These are phyloP conservation scores for Populus hybrid DNA, from an alignment of 441 rosid genomes.

Conservation along the genomic window DNA sequence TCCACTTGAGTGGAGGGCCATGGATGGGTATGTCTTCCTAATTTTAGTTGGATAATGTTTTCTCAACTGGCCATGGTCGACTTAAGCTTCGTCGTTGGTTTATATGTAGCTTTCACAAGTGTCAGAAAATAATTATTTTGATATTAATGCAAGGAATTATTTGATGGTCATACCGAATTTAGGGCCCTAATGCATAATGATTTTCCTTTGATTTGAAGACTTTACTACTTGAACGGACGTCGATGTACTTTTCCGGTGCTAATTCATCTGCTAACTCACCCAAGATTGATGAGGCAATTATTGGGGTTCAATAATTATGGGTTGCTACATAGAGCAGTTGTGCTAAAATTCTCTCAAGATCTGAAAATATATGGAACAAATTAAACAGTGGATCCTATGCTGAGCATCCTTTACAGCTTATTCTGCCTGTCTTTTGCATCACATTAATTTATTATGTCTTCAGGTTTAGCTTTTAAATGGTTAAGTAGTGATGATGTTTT, in stretches of 20 bases:
- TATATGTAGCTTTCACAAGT: conserved; percentile 18
- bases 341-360: background rate
- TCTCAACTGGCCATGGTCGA: background rate
- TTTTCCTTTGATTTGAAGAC: background rate
- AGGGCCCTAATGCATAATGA: background rate
- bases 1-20: background rate
- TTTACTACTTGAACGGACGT: background rate
- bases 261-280: background rate
- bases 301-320: too few species aligned
- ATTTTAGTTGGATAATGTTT: background rate
- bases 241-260: background rate
- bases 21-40: background rate
- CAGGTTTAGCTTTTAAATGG: too few species aligned
- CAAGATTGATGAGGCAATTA: background rate
- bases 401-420: too few species aligned
- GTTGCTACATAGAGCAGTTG: background rate
- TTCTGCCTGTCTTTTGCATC: too few species aligned
- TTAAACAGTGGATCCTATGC: too few species aligned
- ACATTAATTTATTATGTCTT: too few species aligned
- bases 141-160: too few species aligned
- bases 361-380: too few species aligned
- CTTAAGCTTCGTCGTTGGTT: conserved; percentile 18
- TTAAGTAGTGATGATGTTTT: too few species aligned
- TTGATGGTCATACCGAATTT: too few species aligned
- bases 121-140: background rate